phyloP scores from a whole-genome alignment of 768 basidiomycete genomes.

The Mycena rebaudengoi region DNA sequence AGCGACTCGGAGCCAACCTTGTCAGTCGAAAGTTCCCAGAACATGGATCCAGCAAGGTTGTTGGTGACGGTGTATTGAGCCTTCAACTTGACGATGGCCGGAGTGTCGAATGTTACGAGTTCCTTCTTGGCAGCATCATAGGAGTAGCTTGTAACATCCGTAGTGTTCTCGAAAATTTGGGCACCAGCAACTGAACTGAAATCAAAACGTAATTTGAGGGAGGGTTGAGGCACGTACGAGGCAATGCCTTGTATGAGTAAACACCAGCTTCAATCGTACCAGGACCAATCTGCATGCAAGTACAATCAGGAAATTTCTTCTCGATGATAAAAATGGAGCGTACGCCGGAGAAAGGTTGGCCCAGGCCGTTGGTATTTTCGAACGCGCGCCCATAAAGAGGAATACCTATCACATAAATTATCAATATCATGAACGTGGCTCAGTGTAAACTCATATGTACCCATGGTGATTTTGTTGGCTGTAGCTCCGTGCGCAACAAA shows the following conservation, averaged over 20 bases:
- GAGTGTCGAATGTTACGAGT: constrained; percentile 81
- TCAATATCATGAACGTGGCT: not conserved
- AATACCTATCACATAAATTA: constrained; percentile 56
- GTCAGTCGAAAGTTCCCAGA: constrained; percentile 77
- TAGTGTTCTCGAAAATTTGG: constrained; percentile 69
- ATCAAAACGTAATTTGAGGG: not conserved
- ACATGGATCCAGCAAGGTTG: constrained; percentile 75
- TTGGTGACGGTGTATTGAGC: constrained; percentile 70
- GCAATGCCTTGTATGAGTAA: constrained; percentile 81
- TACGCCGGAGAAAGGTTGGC: constrained; percentile 73
- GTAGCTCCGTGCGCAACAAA: constrained; percentile 71
- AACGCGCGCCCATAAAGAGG: constrained; percentile 86
- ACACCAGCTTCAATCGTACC: constrained; percentile 76
- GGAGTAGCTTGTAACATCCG: constrained; percentile 79
- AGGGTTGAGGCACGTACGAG: constrained; percentile 47
- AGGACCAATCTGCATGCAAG: constrained; percentile 63
- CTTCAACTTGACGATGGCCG: constrained; percentile 71
- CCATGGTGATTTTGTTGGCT: constrained; percentile 71
- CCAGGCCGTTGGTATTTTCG: constrained; percentile 72
- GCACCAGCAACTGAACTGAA: constrained; percentile 54
- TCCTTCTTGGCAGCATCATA: constrained; percentile 74
- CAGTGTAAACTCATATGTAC: constrained; percentile 37
- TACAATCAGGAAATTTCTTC: not conserved
- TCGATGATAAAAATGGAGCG: constrained; percentile 29
- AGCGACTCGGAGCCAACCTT: constrained; percentile 67